These are phyloP conservation scores for Chrysosphaeria jannelii DNA, from an alignment of 2,329 filamentous ascomycete genomes.

Conservation along the genomic window DNA sequence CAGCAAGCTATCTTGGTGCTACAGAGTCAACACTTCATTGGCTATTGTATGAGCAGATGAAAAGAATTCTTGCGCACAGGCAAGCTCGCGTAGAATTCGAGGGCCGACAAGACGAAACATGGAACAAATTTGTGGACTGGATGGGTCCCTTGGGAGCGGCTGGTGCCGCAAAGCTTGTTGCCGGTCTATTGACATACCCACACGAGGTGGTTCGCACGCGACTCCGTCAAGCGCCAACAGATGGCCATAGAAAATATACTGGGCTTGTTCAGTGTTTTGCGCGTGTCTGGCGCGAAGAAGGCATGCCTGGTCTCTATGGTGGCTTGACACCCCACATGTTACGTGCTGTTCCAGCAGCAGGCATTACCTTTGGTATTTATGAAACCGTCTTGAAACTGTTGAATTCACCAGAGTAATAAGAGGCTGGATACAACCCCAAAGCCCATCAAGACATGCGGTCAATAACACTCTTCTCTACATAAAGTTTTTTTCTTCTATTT, in stretches of 20 bases:
- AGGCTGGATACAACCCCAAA: too few relatives aligned
- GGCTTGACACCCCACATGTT: slow-evolving; percentile 78
- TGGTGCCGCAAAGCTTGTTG: slow-evolving; percentile 60
- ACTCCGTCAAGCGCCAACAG: slow-evolving; percentile 54
- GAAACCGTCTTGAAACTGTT: slow-evolving; percentile 10
- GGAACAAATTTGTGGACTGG: slow-evolving; percentile 51
- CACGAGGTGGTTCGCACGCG: slow-evolving; percentile 77
- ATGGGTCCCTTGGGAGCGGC: slow-evolving; percentile 53
- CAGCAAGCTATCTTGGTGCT: slow-evolving; percentile 71
- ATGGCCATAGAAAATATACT: slow-evolving; percentile 54
- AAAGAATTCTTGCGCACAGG: slow-evolving; percentile 35
- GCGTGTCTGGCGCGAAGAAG: slow-evolving; percentile 67
- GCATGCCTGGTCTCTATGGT: slow-evolving; percentile 60
- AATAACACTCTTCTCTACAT: too few relatives aligned
- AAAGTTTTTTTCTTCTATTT: too few relatives aligned
- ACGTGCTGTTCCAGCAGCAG: slow-evolving; percentile 69
- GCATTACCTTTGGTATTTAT: slow-evolving; percentile 90
- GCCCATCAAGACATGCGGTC: neutral
- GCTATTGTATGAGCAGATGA: slow-evolving; percentile 85
- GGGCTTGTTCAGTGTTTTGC: slow-evolving; percentile 71
- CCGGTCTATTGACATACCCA: slow-evolving; percentile 63
- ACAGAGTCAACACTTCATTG: slow-evolving; percentile 77
- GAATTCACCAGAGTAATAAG: slow-evolving; percentile 2
- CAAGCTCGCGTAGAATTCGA: slow-evolving; percentile 24
- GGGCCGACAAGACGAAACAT: slow-evolving; percentile 32